Percentiles rank a stretch among this genome's conserved stretches.
These are phyloP conservation scores for Teunomyces funiuensis DNA, from an alignment of 805 yeast species.

Conservation along the genomic window DNA sequence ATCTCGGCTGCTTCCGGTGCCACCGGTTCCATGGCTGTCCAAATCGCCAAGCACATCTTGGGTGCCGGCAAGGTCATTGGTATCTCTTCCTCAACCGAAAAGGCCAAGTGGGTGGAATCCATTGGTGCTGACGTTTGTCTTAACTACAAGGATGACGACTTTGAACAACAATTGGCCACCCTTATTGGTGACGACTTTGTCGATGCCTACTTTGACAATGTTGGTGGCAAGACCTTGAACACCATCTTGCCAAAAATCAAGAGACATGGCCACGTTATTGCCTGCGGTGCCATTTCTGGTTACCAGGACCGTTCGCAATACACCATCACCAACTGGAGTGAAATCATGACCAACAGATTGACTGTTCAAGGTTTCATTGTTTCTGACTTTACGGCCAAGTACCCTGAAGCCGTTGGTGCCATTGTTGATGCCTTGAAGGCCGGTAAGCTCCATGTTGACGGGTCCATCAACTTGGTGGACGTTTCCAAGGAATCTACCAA, in stretches of 20 bases:
- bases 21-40: slow-evolving; percentile 61
- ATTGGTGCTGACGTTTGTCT: slow-evolving; percentile 54
- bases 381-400: slow-evolving; percentile 39
- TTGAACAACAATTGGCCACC: slow-evolving; percentile 22
- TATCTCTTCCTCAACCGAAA: slow-evolving; percentile 57
- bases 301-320: slow-evolving; percentile 36
- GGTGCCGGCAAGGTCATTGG: slow-evolving; percentile 59
- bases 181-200: slow-evolving; percentile 47
- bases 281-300: slow-evolving; percentile 63
- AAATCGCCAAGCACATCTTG: slow-evolving; percentile 52
- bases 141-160: slow-evolving; percentile 49
- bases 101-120: slow-evolving; percentile 52
- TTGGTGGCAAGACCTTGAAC: slow-evolving; percentile 61
- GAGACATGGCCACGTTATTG: slow-evolving; percentile 45
- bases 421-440: no score
- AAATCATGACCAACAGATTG: slow-evolving; percentile 51
- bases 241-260: slow-evolving; percentile 39
- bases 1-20: slow-evolving; percentile 73
- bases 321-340: slow-evolving; percentile 30
- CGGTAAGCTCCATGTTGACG: no score
- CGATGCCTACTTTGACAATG: slow-evolving; percentile 60
- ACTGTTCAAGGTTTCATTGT: slow-evolving; percentile 55
- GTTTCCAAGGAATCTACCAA: no score
- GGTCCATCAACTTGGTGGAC: no score
- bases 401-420: slow-evolving; percentile 36